Evolutionary conservation across 2,329 filamentous ascomycete species (phyloP).

Genomic region (Aspergillus transmontanensis): DNA sequence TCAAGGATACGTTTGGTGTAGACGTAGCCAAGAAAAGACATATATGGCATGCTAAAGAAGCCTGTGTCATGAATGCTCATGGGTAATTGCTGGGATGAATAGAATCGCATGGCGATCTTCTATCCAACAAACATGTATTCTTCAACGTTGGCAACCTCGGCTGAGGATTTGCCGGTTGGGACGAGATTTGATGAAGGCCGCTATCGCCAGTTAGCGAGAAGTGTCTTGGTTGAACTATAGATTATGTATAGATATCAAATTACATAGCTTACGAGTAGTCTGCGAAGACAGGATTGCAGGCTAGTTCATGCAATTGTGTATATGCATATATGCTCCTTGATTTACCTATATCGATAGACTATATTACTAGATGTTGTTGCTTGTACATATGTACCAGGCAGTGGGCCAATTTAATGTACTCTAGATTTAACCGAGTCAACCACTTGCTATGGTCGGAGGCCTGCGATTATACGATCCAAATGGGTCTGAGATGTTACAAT

Average conservation of each 20-base stretch:
- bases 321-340: conserved; percentile 3
- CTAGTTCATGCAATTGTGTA: conserved; percentile 7
- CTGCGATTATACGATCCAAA: not conserved
- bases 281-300: conserved; percentile 7
- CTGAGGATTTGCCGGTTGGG: not conserved
- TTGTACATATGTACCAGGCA: conserved; percentile 16
- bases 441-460: not conserved
- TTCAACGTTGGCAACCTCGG: not conserved
- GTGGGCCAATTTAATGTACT: not conserved
- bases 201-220: not conserved
- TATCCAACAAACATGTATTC: not conserved
- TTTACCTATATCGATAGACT: conserved; percentile 10
- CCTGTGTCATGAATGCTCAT: conserved; percentile 47
- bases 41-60: conserved; percentile 49
- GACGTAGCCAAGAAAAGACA: conserved; percentile 43
- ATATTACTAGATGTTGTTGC: conserved; percentile 8
- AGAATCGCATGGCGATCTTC: not conserved
- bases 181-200: not conserved
- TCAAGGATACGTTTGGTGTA: conserved; percentile 43
- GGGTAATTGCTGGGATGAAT: conserved; percentile 21
- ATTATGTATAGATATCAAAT: not conserved
- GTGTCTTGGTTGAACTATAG: not conserved
- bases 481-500: not conserved
- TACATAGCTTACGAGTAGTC: conserved; percentile 5
- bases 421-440: not conserved